Conservation (phyloP, 495 filamentous ascomycete genomes). For the Aspergillus baeticus region DNA sequence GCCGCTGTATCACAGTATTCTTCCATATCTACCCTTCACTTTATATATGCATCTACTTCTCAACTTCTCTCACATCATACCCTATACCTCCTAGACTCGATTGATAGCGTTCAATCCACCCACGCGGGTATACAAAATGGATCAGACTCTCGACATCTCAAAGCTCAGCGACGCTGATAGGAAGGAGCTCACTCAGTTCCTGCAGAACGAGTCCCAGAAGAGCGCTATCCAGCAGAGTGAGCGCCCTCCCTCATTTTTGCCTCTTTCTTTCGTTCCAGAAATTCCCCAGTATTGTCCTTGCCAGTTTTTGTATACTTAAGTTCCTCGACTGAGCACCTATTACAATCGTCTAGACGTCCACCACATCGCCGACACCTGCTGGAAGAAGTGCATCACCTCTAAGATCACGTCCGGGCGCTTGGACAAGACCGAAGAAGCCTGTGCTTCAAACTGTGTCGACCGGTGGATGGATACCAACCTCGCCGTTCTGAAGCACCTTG, state of each 20-base stretch:
- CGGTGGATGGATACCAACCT: conserved; percentile 88
- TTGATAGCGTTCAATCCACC: background rate
- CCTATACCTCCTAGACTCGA: background rate
- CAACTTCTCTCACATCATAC: background rate
- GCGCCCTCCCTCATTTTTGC: conserved; percentile 18
- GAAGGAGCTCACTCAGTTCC: conserved; percentile 79
- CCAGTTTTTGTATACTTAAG: background rate
- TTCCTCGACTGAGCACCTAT: background rate
- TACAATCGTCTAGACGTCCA: conserved; percentile 51
- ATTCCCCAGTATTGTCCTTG: background rate
- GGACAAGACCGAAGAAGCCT: conserved; percentile 73
- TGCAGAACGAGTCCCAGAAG: conserved; percentile 80
- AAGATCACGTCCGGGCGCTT: conserved; percentile 64
- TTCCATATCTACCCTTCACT: too few relatives aligned
- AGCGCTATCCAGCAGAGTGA: conserved; percentile 74
- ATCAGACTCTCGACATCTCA: conserved; percentile 56
- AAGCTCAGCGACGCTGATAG: conserved; percentile 80
- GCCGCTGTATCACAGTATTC: background rate
- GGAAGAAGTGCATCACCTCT: conserved; percentile 81
- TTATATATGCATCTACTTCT: too few relatives aligned
- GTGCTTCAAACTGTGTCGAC: conserved; percentile 88
- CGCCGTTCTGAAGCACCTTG: conserved; percentile 75
- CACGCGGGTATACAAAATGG: conserved; percentile 28
- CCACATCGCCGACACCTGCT: conserved; percentile 83
- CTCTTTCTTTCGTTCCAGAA: background rate